Conservation (phyloP, 768 basidiomycete species). For the Auriscalpium microsporum region DNA sequence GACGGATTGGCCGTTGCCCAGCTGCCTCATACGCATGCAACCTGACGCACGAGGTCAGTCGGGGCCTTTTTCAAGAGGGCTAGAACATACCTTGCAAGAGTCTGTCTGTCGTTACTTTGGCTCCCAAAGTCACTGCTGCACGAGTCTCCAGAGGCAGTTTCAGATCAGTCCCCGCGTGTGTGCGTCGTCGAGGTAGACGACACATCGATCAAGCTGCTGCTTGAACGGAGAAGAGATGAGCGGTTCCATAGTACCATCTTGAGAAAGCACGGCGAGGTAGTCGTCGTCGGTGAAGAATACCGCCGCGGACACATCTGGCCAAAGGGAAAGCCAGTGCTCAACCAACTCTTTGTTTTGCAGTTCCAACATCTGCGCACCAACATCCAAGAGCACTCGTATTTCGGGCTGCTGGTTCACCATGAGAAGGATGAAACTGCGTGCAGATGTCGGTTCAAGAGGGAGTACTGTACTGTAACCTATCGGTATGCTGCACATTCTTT, state of each 20-base stretch:
- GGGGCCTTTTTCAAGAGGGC: neutral
- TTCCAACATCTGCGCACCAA: slow-evolving; percentile 51
- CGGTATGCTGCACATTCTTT: too few relatives aligned
- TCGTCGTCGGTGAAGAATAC: slow-evolving; percentile 32
- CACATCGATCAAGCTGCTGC: slow-evolving; percentile 28
- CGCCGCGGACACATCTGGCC: slow-evolving; percentile 27
- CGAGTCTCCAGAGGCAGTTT: slow-evolving; percentile 35
- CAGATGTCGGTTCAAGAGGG: slow-evolving; percentile 9
- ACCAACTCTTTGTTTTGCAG: slow-evolving; percentile 35
- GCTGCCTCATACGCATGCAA: slow-evolving; percentile 12
- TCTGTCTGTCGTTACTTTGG: slow-evolving; percentile 43
- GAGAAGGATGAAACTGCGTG: slow-evolving; percentile 21
- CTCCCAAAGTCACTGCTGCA: slow-evolving; percentile 42
- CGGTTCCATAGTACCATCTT: slow-evolving; percentile 27
- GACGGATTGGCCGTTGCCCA: slow-evolving; percentile 11
- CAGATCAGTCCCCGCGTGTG: slow-evolving; percentile 47
- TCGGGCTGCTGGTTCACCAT: slow-evolving; percentile 28
- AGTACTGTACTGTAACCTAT: too few relatives aligned
- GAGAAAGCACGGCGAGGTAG: slow-evolving; percentile 28
- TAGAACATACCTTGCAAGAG: slow-evolving; percentile 35
- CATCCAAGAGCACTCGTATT: slow-evolving; percentile 44
- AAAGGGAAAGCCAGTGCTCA: slow-evolving; percentile 29
- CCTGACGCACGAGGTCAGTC: neutral
- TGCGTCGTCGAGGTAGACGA: slow-evolving; percentile 46
- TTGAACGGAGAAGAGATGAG: slow-evolving; percentile 31